Evolutionary conservation across 352 stramenopile species (phyloP), one percentile per base, ranked within the genome.

Genomic region (Globisporangium abappressorium): DNA sequence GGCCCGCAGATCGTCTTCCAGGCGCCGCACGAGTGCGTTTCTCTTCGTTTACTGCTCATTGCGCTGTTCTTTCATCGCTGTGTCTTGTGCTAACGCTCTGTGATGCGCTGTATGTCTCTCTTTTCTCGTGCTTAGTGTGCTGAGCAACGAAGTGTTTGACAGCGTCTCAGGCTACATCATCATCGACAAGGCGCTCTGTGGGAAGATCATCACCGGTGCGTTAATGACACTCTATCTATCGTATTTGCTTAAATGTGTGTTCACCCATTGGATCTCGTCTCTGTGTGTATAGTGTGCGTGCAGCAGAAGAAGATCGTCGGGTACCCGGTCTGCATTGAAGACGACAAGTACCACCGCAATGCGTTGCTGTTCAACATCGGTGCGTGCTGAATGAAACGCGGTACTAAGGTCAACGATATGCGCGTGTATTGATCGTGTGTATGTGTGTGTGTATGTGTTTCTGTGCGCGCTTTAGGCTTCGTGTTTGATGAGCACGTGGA

Each of bases 1-100:
- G 91, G 91, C n/a, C 87, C 87, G 34, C 87, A 94, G 70, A 94
- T 97, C 73, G 81, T 96, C 57, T 97, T 95, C 74, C 90, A 97
- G 69, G 87, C 87, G 53, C 91, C 91, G 20, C 64, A 79, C 41
- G 76, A 94, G 89, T 96, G 58, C n/a, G 77, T 75, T 5, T n/a
- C 20, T 49, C 54, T 3, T 2, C 6, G 6, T 43, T 6, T 57
- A 14, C 26, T n/a, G 46, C n/a, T 33, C n/a, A 7, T 18, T 57
- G 28, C 2, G 64, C 14, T 43, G 9, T 36, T 18, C 55, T 34
- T 61, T 5, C 41, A 11, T 22, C 41, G 8, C 49, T 15, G 24
- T n/a, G 33, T 8, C n/a, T 0, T 61, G 36, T 51, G 51, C 15
- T 30, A 5, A 15, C 56, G 34, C 33, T 18, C 20, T 46, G 38